Evolutionary conservation across 495 filamentous ascomycete genomes (phyloP).

Genomic region (Clavariopsis aquatica): DNA sequence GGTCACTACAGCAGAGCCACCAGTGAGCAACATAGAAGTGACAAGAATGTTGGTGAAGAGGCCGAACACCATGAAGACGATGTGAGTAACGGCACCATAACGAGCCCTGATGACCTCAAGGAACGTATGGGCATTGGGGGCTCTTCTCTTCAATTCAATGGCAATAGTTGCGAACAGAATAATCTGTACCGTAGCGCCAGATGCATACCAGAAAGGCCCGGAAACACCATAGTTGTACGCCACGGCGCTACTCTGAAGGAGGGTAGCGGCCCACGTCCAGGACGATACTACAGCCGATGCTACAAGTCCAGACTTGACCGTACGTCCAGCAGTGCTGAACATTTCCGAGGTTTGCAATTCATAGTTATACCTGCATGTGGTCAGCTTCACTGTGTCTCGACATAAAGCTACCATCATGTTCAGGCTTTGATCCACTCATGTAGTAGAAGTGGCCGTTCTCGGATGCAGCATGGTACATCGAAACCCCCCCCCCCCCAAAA

Average conservation of each 20-base stretch:
- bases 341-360: conserved; percentile 96
- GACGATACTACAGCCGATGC: conserved; percentile 91
- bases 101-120: conserved; percentile 57
- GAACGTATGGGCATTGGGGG: conserved; percentile 59
- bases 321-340: conserved; percentile 92
- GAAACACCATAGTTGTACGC: conserved; percentile 92
- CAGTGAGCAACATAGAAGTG: conserved; percentile 90
- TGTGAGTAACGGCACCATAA: conserved; percentile 55
- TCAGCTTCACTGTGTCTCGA: conserved; percentile 1
- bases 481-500: no score
- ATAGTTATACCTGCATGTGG: conserved; percentile 68
- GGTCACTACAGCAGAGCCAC: conserved; percentile 82
- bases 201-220: conserved; percentile 89
- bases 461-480: no score
- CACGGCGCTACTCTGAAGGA: conserved; percentile 81
- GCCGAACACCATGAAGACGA: conserved; percentile 55
- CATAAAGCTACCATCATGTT: not conserved
- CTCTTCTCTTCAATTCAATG: conserved; percentile 84
- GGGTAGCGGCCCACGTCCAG: conserved; percentile 91
- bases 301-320: conserved; percentile 93
- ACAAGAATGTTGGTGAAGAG: conserved; percentile 56
- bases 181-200: conserved; percentile 70
- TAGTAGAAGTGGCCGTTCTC: no score
- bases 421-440: no score
- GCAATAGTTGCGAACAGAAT: conserved; percentile 90